Conservation (phyloP, 2,329 filamentous ascomycete genomes). For the Periconia macrospinosa region DNA sequence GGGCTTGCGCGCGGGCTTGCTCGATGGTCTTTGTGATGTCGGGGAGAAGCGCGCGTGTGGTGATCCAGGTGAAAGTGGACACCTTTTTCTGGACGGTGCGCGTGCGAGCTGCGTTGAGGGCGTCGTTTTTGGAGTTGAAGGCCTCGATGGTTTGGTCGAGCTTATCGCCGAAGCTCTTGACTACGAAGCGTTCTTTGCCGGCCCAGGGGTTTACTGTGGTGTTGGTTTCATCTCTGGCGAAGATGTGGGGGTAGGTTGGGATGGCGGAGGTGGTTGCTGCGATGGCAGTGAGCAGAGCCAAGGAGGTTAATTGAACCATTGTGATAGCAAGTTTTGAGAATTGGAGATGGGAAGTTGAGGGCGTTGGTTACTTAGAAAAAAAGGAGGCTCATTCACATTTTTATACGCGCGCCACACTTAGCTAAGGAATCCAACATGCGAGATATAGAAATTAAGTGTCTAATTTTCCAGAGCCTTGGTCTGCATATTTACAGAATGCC, state of each 20-base stretch:
- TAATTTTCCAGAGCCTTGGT: not conserved
- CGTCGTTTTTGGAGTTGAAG: slow-evolving; percentile 24
- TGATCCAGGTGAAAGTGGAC: slow-evolving; percentile 32
- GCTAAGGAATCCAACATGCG: not conserved
- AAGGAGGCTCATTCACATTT: not conserved
- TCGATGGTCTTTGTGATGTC: slow-evolving; percentile 23
- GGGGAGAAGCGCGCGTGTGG: slow-evolving; percentile 20
- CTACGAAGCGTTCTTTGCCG: slow-evolving; percentile 27
- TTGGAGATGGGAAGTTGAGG: not conserved
- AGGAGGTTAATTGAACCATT: slow-evolving; percentile 28
- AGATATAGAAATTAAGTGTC: not conserved
- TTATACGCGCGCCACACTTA: not conserved
- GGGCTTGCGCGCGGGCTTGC: slow-evolving; percentile 22
- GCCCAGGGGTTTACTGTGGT: slow-evolving; percentile 22
- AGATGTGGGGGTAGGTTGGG: slow-evolving; percentile 7
- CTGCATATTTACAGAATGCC: not conserved
- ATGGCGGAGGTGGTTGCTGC: slow-evolving; percentile 19
- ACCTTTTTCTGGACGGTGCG: slow-evolving; percentile 29
- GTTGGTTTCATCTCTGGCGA: slow-evolving; percentile 2
- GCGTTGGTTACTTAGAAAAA: not conserved
- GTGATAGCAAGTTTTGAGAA: slow-evolving; percentile 1
- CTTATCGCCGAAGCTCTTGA: slow-evolving; percentile 25
- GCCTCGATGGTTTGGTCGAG: slow-evolving; percentile 28
- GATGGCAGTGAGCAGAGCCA: slow-evolving; percentile 24
- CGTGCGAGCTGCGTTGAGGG: slow-evolving; percentile 28